These are phyloP conservation scores for Chaetomium tenue DNA, from an alignment of 495 filamentous ascomycete species.

Conservation along the genomic window DNA sequence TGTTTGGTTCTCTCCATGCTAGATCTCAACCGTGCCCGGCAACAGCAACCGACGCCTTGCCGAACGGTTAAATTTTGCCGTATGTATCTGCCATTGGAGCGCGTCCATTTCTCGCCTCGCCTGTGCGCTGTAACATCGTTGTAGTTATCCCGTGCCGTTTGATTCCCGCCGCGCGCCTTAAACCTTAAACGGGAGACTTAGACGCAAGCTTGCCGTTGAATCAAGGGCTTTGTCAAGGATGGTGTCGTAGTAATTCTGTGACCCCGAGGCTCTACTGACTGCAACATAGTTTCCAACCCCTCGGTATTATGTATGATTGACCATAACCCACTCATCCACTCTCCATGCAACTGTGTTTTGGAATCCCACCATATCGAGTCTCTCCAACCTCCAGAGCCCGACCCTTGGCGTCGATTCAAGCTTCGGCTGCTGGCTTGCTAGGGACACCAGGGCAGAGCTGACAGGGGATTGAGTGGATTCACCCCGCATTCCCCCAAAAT, in stretches of 20 bases:
- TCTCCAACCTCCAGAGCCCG: background rate
- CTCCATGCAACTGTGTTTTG: too few species aligned
- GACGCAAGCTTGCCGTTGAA: background rate
- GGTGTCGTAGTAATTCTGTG: background rate
- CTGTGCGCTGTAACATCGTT: conserved; percentile 1
- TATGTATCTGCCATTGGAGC: conserved; percentile 9
- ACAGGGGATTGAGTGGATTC: conserved; percentile 2
- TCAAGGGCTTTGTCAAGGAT: background rate
- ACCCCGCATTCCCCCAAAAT: conserved; percentile 5
- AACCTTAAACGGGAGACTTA: too few species aligned
- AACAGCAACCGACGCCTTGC: background rate
- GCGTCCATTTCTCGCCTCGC: background rate
- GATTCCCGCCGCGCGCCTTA: too few species aligned
- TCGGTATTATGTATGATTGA: background rate
- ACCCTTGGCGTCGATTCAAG: conserved; percentile 4
- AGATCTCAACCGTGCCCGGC: too few species aligned
- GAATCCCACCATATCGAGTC: background rate
- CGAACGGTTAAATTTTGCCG: background rate
- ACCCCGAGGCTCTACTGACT: background rate
- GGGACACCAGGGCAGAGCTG: background rate
- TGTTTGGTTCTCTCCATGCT: background rate
- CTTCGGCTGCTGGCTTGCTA: background rate
- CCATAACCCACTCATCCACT: background rate
- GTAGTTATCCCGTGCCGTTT: background rate
- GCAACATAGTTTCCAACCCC: background rate